A percentile compares a stretch with the other conserved stretches of the same genome.
phyloP scores from a whole-genome alignment of 257 asterid species.

The Solanum piurae region DNA sequence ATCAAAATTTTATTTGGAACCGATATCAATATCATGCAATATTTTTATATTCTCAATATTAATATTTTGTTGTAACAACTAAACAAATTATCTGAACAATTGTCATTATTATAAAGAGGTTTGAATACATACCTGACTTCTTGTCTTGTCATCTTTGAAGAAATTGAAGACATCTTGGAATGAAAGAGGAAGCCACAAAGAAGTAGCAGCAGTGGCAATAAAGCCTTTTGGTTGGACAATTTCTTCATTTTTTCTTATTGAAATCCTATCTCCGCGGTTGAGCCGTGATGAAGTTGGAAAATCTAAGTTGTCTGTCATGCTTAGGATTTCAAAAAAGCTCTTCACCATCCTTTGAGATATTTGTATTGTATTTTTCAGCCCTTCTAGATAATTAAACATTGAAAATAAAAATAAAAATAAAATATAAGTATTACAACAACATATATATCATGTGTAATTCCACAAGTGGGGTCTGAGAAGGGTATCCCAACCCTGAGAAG shows the following conservation, averaged over 20 bases:
- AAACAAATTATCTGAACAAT: background rate
- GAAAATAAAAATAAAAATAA: background rate
- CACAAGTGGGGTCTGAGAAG: background rate
- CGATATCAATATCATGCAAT: background rate
- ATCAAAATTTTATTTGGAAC: background rate
- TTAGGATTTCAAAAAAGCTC: background rate
- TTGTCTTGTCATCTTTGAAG: background rate
- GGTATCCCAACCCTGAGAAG: background rate
- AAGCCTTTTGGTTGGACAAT: background rate
- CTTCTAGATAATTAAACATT: background rate
- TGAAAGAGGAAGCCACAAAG: background rate
- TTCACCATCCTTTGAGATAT: background rate
- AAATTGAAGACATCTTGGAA: background rate
- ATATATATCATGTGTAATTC: background rate
- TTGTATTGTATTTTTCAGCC: background rate
- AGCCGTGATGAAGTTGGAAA: background rate
- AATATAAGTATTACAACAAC: background rate
- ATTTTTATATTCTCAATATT: background rate
- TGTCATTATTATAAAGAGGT: background rate
- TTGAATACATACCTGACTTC: background rate
- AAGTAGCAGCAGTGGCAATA: background rate
- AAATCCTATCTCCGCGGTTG: background rate
- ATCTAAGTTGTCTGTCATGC: background rate
- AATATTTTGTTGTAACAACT: background rate
- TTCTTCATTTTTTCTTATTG: background rate